phyloP scores from a whole-genome alignment of 73 alveolate species.

The Paramecium sonneborni region DNA sequence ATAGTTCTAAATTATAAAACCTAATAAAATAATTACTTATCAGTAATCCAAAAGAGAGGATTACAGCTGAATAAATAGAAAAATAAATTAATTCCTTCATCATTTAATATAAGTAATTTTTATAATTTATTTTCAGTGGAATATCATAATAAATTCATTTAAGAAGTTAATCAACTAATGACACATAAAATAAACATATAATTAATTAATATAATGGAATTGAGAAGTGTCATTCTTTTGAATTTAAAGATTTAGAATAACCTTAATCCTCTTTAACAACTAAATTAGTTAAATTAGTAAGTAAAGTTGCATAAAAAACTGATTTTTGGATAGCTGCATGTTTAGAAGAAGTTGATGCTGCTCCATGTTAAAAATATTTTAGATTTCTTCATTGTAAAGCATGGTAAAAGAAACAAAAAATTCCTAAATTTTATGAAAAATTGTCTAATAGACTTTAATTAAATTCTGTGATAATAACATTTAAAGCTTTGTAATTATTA shows the following conservation, averaged over 20 bases:
- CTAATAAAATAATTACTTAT: neutral
- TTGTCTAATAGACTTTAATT: neutral
- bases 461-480: slow-evolving; percentile 23
- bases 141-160: neutral
- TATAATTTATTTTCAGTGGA: neutral
- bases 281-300: neutral
- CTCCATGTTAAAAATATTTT: slow-evolving; percentile 53
- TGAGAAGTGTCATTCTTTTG: neutral
- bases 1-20: neutral
- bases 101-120: neutral
- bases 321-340: slow-evolving; percentile 54
- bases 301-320: neutral
- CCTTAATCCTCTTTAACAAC: neutral
- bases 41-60: neutral
- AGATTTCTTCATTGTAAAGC: slow-evolving; percentile 41
- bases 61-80: neutral
- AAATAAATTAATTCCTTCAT: neutral
- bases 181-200: neutral
- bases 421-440: slow-evolving; percentile 41
- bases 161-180: neutral
- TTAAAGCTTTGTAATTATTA: slow-evolving; percentile 49
- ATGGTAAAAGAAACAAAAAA: slow-evolving; percentile 59
- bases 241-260: neutral
- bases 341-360: slow-evolving; percentile 50
- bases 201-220: neutral